Evolutionary conservation across 495 filamentous ascomycete species (phyloP).

Genomic region (Aspergillus haitiensis): DNA sequence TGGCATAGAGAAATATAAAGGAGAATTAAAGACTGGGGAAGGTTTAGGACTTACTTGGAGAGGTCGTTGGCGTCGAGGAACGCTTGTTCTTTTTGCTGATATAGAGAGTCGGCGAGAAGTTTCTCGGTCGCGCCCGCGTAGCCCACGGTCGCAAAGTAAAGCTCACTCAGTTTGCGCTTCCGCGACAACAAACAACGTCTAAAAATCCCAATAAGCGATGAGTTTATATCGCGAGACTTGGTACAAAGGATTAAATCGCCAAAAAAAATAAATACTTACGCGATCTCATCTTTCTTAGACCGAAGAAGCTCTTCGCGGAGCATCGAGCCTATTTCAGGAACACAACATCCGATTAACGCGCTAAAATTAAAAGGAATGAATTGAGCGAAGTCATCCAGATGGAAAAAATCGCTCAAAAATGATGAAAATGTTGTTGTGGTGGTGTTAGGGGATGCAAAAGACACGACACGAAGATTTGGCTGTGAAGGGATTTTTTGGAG

Average conservation of each 20-base stretch:
- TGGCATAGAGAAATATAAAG: slow-evolving; percentile 30
- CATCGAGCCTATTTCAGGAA: slow-evolving; percentile 54
- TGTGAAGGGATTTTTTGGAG: slow-evolving; percentile 38
- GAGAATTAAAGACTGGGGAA: not conserved
- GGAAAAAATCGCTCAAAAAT: slow-evolving; percentile 49
- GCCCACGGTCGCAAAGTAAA: slow-evolving; percentile 62
- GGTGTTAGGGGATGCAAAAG: slow-evolving; percentile 45
- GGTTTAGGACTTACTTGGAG: slow-evolving; percentile 62
- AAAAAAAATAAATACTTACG: slow-evolving; percentile 52
- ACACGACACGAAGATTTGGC: slow-evolving; percentile 41
- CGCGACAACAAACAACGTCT: slow-evolving; percentile 76
- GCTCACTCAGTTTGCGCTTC: slow-evolving; percentile 80
- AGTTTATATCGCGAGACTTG: slow-evolving; percentile 19
- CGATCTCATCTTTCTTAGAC: slow-evolving; percentile 63
- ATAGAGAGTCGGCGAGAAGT: slow-evolving; percentile 53
- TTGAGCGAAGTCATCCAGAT: slow-evolving; percentile 53
- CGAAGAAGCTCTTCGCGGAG: slow-evolving; percentile 58
- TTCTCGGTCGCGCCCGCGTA: slow-evolving; percentile 53
- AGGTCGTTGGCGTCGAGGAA: slow-evolving; percentile 78
- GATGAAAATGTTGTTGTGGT: slow-evolving; percentile 57
- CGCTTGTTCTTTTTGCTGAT: slow-evolving; percentile 50
- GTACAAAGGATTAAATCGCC: slow-evolving; percentile 21
- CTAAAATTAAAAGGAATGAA: slow-evolving; percentile 46
- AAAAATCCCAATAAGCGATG: slow-evolving; percentile 41
- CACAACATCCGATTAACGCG: slow-evolving; percentile 62